Base-by-base conservation (phyloP, 2,329 filamentous ascomycete genomes). In the Alternaria rosae region DNA sequence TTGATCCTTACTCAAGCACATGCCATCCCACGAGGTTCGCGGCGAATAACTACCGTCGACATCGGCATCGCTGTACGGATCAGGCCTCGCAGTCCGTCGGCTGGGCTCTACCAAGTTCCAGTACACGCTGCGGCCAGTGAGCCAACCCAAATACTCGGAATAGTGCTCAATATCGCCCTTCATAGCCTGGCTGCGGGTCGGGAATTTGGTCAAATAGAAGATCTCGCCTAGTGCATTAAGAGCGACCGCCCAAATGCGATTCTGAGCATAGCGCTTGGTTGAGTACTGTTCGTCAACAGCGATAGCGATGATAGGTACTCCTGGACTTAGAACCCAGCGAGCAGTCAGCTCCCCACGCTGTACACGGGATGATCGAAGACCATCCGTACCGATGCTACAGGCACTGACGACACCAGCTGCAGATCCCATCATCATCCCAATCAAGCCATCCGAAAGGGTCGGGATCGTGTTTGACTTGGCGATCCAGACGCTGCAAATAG, bases 171-270 rank as follows among this genome's bases (percentile, higher is more conserved):
- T 72, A 3, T 80, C 77, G 35, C 79, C 78, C 58, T 85, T 84
- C 30, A 83, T 82, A 5, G 83, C 70, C 8, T 86, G 82, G 20
- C 85, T 82, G 35, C 85, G 84, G 25, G 79, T 84, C 0, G 92
- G 93, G 7, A 90, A 84, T 51, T 92, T 89, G 2, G 87, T 91
- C 2, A 98, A 83, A 70, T 94, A 97, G 78, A 91, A 98, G 0
- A 97, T 83, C 77, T 99, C 95, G 1, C 95, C 95, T 9, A 99
- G 83, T 0, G 95, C 94, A 76, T 99, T 99, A 54, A 99, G 81
- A n/a, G 89, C 92, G 43, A 94, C 90, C n/a, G 92, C 93, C 93
- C 93, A 98, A 12, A 95, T 87, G 26, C 94, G 89, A 12, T 88
- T 87, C 52, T 89, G 83, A 5, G 86, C 82, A 74, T 90, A 89